A percentile compares a stretch with the other conserved stretches of the same genome.
phyloP scores from a whole-genome alignment of 495 filamentous ascomycete species.

The Neurospora sp. region DNA sequence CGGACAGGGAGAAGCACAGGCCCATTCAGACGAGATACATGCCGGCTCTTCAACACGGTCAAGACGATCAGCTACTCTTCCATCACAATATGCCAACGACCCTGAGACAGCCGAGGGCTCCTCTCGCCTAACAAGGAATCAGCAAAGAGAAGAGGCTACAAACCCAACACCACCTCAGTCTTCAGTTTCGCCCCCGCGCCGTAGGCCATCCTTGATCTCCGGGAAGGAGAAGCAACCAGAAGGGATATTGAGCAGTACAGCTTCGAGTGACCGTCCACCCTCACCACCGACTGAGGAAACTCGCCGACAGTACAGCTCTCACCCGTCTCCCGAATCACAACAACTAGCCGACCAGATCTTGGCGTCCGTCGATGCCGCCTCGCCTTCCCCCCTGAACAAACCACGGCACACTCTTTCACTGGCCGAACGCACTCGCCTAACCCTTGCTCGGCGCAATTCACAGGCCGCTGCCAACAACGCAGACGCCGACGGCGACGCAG shows the following conservation, averaged over 20 bases:
- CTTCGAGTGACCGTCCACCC: neutral
- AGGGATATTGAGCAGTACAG: neutral
- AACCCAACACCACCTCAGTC: neutral
- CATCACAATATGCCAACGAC: neutral
- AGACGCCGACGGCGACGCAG: constrained; percentile 20
- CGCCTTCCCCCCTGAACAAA: constrained; percentile 44
- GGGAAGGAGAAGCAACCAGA: neutral
- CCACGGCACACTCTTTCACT: constrained; percentile 41
- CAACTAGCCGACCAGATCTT: constrained; percentile 46
- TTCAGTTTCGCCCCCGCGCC: neutral
- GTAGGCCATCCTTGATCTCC: neutral
- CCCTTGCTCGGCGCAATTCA: constrained; percentile 35
- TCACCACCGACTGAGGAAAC: neutral
- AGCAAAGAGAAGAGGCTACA: neutral
- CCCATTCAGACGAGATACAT: neutral
- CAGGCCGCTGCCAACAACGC: constrained; percentile 15
- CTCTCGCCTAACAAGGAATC: neutral
- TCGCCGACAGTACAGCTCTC: neutral
- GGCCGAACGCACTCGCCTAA: constrained; percentile 43
- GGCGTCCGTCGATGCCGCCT: constrained; percentile 39
- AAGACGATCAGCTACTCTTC: neutral
- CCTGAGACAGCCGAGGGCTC: neutral
- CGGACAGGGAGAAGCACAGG: neutral
- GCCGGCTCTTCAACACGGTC: neutral
- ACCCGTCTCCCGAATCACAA: constrained; percentile 31